Base-by-base conservation (phyloP, 108 stramenopile species). In the Chaetoceros tenuissimus region DNA sequence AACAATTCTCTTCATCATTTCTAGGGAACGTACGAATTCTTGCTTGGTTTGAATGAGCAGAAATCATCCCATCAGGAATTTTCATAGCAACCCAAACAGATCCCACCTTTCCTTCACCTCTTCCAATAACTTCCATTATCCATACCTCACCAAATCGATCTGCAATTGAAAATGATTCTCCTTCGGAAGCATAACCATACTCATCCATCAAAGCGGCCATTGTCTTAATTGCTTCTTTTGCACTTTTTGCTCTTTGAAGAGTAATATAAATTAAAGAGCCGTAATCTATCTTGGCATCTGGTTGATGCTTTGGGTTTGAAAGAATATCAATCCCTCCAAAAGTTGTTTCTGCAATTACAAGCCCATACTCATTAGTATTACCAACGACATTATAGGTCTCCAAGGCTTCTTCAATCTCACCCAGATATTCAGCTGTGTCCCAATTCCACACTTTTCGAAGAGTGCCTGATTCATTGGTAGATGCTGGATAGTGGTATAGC, bases 21-120 rank as follows among this genome's bases (percentile, higher is more conserved):
- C 77, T 47, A 18, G 72, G 66, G 58, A 81, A 80, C 3, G 67
- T 79, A 3, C 55, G 59, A 58, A 83, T 81, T 43, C 86, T 63
- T 16, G 86, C 81, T 64, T 87, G 86, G 59, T 87, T 87, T 51
- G 86, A 81, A 62, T 87, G 86, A 3, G 81, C 81, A 2, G 68
- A 53, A 17, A 74, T 56, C 21, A 21, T 34, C 20, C 82, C 82
- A 52, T 76, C 71, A 1, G 86, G 86, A 30, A 87, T 62, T n/a
- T 59, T 57, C 26, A 45, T 53, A 7, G 87, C 87, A 16, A 81
- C 87, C 86, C 86, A 87, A 10, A 87, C 86, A 53, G 80, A 75
- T 8, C 86, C 86, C 5, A 49, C 34, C 48, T 65, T 64, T 8
- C 57, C 55, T 21, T 51, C 34, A 10, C 87, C 87, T 47, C 74